phyloP scores from a whole-genome alignment of 169 alveolate species.

The Plasmodium blacklocki region DNA sequence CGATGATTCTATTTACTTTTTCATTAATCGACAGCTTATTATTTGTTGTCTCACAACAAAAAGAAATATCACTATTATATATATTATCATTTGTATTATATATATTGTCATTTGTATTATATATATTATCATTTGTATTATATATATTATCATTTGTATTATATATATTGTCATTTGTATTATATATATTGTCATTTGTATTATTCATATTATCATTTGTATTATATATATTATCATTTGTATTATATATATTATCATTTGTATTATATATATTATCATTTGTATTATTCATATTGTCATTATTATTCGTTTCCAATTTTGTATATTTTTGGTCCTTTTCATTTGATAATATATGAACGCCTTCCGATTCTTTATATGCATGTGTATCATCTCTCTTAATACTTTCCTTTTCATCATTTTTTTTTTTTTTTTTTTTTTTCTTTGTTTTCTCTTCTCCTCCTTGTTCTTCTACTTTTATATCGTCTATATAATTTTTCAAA shows the following conservation, averaged over 20 bases:
- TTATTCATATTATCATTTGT: neutral
- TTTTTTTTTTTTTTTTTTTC: neutral
- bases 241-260: neutral
- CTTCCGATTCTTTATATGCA: too few relatives aligned
- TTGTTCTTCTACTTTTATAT: neutral
- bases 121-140: neutral
- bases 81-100: neutral
- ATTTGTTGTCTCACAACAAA: neutral
- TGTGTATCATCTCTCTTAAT: too few relatives aligned
- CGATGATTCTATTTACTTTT: conserved; percentile 30
- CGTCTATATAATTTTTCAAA: conserved; percentile 25
- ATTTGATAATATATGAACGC: too few relatives aligned
- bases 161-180: neutral
- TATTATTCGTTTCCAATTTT: too few relatives aligned
- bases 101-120: neutral
- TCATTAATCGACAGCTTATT: conserved; percentile 22
- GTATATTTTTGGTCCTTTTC: too few relatives aligned
- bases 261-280: neutral
- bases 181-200: too few relatives aligned
- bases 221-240: neutral
- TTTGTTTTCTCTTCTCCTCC: neutral
- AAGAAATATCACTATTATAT: neutral
- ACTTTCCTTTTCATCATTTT: neutral
- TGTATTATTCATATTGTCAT: too few relatives aligned
- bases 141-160: neutral